Base-by-base conservation (phyloP, 257 asterid species). In the Nicotiana benthamiana region DNA sequence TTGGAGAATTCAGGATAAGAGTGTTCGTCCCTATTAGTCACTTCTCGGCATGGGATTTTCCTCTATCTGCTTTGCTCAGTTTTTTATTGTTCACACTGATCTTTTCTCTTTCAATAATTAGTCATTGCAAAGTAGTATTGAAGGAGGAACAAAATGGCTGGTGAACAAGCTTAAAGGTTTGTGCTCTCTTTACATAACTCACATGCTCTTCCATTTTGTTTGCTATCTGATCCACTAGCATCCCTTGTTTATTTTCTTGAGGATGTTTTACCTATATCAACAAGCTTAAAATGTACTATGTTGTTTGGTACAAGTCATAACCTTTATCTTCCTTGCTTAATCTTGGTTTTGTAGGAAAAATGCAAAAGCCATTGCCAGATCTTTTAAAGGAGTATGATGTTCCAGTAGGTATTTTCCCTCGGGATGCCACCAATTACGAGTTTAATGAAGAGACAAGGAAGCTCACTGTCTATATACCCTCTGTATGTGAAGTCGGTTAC, bases 111-210 rank as follows among this genome's bases (percentile, higher is more conserved):
- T 70, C 32, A 48, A 59, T 85, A 87, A 48, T 48, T 9, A 74
- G 98, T 90, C 98, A 43, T 30, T 93, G 89, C 85, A 91, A 3
- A 89, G 27, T 84, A 92, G 92, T 80, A 90, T 93, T 28, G 92
- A 93, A 85, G 97, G 94, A 63, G 97, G 97, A 80, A 89, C 97
- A 4, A 90, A 89, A 84, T 91, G 97, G 95, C 79, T 93, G 86
- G 93, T 93, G 57, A 92, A 89, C 91, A 93, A 92, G 88, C 36
- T 92, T 70, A 93, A 93, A 93, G 98, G 98, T 93, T 79, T 34
- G 90, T 75, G 70, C 68, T 54, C 72, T 75, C 52, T 85, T 78
- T 53, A 54, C 60, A 79, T 75, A 34, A 78, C 36, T 22, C 40
- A 17, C 56, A n/a, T 24, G 57, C 75, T 24, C 74, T 8, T 22